Percentiles rank a stretch among this genome's conserved stretches.
Conservation (phyloP, 352 stramenopile genomes). For the Pythium folliculosum region DNA sequence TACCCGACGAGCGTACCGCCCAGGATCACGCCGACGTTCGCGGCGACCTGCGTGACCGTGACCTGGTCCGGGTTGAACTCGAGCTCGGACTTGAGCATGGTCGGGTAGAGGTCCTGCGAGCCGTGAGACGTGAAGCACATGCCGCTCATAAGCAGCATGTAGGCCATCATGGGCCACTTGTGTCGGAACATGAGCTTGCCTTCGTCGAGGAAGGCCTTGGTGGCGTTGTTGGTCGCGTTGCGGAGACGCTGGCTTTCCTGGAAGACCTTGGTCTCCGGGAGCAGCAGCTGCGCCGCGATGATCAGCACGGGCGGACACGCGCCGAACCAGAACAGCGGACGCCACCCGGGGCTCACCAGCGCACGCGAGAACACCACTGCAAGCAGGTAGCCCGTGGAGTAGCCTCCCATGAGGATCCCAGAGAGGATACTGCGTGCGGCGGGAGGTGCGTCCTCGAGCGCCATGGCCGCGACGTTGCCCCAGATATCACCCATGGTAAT, state of each 20-base stretch:
- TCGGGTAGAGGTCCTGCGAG: constrained; percentile 57
- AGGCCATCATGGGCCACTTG: constrained; percentile 46
- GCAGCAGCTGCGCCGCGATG: constrained; percentile 41
- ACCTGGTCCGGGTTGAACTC: constrained; percentile 52
- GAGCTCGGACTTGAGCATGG: constrained; percentile 52
- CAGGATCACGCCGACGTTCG: constrained; percentile 49
- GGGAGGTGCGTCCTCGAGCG: constrained; percentile 37
- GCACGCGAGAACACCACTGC: constrained; percentile 39
- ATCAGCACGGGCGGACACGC: constrained; percentile 39
- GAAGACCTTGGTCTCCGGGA: constrained; percentile 32
- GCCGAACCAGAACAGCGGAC: constrained; percentile 17
- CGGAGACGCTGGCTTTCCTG: constrained; percentile 19
- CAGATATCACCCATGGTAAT: constrained; percentile 45
- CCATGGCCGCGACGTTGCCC: constrained; percentile 41
- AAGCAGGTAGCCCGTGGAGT: constrained; percentile 45
- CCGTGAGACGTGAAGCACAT: constrained; percentile 57
- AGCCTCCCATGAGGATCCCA: constrained; percentile 48
- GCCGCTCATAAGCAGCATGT: constrained; percentile 45
- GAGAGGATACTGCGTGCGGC: constrained; percentile 41
- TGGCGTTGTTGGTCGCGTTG: constrained; percentile 32
- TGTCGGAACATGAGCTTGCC: constrained; percentile 43
- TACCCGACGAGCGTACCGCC: constrained; percentile 50
- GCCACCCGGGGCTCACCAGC: constrained; percentile 42
- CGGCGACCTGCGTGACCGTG: constrained; percentile 50
- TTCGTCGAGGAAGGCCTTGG: constrained; percentile 38